Evolutionary conservation across 2,329 filamentous ascomycete species (phyloP).

Genomic region (Myriosclerotinia duriaeana): DNA sequence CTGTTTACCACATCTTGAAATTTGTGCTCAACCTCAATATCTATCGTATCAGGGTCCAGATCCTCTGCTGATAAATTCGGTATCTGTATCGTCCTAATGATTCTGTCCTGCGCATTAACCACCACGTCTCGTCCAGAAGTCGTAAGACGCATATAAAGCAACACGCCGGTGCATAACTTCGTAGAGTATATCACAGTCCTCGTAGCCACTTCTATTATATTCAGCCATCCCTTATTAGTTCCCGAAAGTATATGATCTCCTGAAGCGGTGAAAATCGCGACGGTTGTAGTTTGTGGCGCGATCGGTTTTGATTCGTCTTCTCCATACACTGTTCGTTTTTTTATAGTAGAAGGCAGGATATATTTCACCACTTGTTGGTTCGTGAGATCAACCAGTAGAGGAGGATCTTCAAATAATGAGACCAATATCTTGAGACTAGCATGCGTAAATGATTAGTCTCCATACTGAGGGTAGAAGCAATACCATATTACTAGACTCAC

Average conservation of each 20-base stretch:
- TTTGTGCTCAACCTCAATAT: slow-evolving; percentile 92
- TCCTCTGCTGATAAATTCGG: slow-evolving; percentile 70
- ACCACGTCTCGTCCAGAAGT: slow-evolving; percentile 83
- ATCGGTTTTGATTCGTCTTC: slow-evolving; percentile 77
- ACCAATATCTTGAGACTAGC: slow-evolving; percentile 78
- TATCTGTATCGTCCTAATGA: slow-evolving; percentile 88
- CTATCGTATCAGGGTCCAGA: slow-evolving; percentile 80
- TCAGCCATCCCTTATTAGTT: slow-evolving; percentile 93
- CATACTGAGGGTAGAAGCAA: not conserved
- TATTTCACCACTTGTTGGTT: slow-evolving; percentile 70
- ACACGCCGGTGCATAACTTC: slow-evolving; percentile 81
- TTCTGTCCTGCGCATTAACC: slow-evolving; percentile 89
- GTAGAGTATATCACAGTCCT: slow-evolving; percentile 85
- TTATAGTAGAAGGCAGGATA: slow-evolving; percentile 71
- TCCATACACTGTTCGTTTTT: slow-evolving; percentile 70
- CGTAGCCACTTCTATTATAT: slow-evolving; percentile 84
- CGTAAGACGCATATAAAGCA: slow-evolving; percentile 83
- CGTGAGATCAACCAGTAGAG: slow-evolving; percentile 80
- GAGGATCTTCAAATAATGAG: slow-evolving; percentile 90
- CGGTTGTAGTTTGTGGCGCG: slow-evolving; percentile 90
- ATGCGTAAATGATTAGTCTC: slow-evolving; percentile 14
- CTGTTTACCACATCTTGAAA: slow-evolving; percentile 97
- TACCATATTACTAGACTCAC: slow-evolving; percentile 49
- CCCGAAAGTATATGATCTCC: slow-evolving; percentile 89
- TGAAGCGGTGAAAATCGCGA: slow-evolving; percentile 80